Evolutionary conservation across 2,329 filamentous ascomycete species (phyloP).

Genomic region (Xylaria sp.): DNA sequence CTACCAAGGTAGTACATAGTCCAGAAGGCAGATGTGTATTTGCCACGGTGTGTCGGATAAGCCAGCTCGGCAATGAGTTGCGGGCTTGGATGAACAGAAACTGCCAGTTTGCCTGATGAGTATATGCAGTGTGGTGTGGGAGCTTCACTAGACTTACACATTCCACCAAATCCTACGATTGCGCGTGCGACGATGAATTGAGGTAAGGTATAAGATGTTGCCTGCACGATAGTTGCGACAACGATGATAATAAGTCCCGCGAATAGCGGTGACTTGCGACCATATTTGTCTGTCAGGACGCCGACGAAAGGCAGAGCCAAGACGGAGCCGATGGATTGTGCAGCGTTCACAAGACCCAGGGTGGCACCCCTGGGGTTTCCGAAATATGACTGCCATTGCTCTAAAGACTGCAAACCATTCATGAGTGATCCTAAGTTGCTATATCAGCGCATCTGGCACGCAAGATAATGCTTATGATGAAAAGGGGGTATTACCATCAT

Average conservation of each 20-base stretch:
- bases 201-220: slow-evolving; percentile 50
- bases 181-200: slow-evolving; percentile 53
- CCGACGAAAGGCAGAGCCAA: slow-evolving; percentile 51
- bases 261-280: slow-evolving; percentile 44
- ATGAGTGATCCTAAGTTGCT: slow-evolving; percentile 32
- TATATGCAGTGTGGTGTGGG: neutral
- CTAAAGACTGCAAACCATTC: slow-evolving; percentile 55
- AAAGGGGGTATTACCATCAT: slow-evolving; percentile 13
- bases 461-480: neutral
- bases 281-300: slow-evolving; percentile 51
- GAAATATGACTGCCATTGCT: slow-evolving; percentile 51
- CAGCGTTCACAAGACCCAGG: slow-evolving; percentile 50
- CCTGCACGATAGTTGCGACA: slow-evolving; percentile 53
- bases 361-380: slow-evolving; percentile 46
- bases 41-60: slow-evolving; percentile 52
- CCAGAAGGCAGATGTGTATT: slow-evolving; percentile 51
- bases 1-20: slow-evolving; percentile 53
- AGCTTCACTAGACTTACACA: slow-evolving; percentile 31
- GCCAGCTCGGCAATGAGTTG: slow-evolving; percentile 52
- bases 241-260: slow-evolving; percentile 51
- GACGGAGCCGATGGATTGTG: slow-evolving; percentile 47
- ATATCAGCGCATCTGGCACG: neutral
- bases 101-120: slow-evolving; percentile 26
- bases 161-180: slow-evolving; percentile 53
- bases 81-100: slow-evolving; percentile 54